Evolutionary conservation across 306 rosid genomes (phyloP).

Genomic region (Glycine tomentella): DNA sequence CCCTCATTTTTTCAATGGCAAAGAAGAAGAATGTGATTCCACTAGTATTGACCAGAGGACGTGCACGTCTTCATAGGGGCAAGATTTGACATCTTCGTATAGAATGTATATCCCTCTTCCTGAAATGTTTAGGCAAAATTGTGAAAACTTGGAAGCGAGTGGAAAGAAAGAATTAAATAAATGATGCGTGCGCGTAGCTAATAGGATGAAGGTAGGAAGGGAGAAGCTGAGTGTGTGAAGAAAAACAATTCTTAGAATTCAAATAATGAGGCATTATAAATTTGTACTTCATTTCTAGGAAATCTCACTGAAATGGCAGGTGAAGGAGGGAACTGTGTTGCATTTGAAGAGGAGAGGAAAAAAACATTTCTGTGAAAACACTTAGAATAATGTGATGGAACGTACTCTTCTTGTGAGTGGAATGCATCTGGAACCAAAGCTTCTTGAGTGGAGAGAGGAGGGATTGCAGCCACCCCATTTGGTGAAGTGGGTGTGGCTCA

Average conservation of each 20-base stretch:
- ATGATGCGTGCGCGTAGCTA: not conserved
- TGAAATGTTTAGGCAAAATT: slow-evolving; percentile 41
- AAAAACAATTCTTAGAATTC: not conserved
- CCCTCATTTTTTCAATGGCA: slow-evolving; percentile 52
- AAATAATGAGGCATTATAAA: too few species aligned
- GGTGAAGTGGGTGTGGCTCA: slow-evolving; percentile 43
- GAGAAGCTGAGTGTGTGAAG: slow-evolving; percentile 15
- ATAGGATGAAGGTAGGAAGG: not conserved
- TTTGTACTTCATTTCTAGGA: not conserved
- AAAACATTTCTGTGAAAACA: not conserved
- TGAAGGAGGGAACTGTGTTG: not conserved
- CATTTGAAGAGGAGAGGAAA: slow-evolving; percentile 24
- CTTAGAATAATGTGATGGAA: slow-evolving; percentile 1
- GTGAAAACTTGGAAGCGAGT: not conserved
- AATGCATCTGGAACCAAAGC: slow-evolving; percentile 77
- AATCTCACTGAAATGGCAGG: slow-evolving; percentile 11
- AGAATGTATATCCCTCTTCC: slow-evolving; percentile 93
- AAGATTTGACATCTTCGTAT: slow-evolving; percentile 90
- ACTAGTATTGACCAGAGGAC: slow-evolving; percentile 91
- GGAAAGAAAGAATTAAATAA: not conserved
- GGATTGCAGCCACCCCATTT: slow-evolving; percentile 86
- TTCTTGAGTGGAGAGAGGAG: slow-evolving; percentile 84
- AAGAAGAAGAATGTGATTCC: slow-evolving; percentile 70
- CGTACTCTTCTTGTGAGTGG: slow-evolving; percentile 78
- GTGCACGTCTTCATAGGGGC: slow-evolving; percentile 92